Evolutionary conservation across 768 basidiomycete genomes (phyloP), one percentile per base, ranked within the genome.

Genomic region (Mycena crocata): DNA sequence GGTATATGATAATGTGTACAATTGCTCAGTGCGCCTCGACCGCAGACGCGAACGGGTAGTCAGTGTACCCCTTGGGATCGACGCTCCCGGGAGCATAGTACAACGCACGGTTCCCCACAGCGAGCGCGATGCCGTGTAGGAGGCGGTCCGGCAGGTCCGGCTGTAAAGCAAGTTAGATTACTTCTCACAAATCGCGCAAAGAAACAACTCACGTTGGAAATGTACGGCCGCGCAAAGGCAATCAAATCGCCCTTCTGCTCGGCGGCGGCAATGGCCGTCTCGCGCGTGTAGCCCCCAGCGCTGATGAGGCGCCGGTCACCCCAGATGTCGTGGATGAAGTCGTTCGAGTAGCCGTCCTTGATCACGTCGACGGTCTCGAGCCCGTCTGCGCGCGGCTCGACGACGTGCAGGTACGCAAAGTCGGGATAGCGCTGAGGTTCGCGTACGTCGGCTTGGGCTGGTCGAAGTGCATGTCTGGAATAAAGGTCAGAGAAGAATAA

Each of bases 181-280:
- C 10, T 21, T 14, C 10, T 56, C 13, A 17, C 24, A 31, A 21
- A 30, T n/a, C n/a, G n/a, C n/a, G 13, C 44, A 30, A 17, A 4
- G 7, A 24, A n/a, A 26, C 44, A 57, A 64, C 82, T 61, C 64
- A 84, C 82, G 56, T 82, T 83, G 4, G 81, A 45, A 14, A 83
- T 77, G 55, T 78, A 83, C 19, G 64, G 59, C 28, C 84, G 72
- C 5, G 79, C 83, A 28, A 79, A 83, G 0, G 81, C 80, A 17
- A 62, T 21, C 30, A 49, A 21, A 19, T 49, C 48, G 30, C 48
- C 48, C 14, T 49, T 49, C 9, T 32, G 6, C 48, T 49, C 48
- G 12, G 48, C 48, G 6, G 17, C 48, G 2, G 48, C 48, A 12
- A 49, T 5, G 3, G 48, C 48, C 30, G 48, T 49, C 48, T 49